Evolutionary conservation across 2,329 filamentous ascomycete genomes (phyloP).

Genomic region (Aspergillus luchuensis): DNA sequence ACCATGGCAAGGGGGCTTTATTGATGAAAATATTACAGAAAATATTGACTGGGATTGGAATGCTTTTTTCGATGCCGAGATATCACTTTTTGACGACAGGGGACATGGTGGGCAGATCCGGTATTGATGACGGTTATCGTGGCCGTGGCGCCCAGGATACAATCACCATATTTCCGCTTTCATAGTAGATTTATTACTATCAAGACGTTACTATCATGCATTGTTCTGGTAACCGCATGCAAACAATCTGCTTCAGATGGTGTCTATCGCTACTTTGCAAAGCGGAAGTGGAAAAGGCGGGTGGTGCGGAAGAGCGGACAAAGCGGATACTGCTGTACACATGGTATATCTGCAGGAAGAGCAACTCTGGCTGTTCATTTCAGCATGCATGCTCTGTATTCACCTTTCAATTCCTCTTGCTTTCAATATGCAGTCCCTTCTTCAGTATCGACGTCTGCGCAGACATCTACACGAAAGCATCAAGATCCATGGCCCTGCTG

Average conservation of each 20-base stretch:
- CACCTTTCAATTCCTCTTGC: not conserved
- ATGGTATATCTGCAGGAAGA: not conserved
- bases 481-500: slow-evolving; percentile 5
- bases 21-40: not conserved
- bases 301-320: slow-evolving; percentile 3
- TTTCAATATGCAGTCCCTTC: slow-evolving; percentile 28
- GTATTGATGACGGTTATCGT: not conserved
- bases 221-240: not conserved
- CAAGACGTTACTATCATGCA: not conserved
- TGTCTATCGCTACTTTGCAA: not conserved
- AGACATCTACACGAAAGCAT: slow-evolving; percentile 9
- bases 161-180: not conserved
- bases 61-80: not conserved
- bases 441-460: slow-evolving; percentile 29
- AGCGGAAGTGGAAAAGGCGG: slow-evolving; percentile 10
- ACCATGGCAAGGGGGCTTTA: not conserved
- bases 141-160: not conserved
- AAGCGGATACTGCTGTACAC: not conserved
- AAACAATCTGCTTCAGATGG: not conserved
- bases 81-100: slow-evolving; percentile 5
- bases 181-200: not conserved
- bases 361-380: not conserved
- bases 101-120: not conserved
- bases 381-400: not conserved
- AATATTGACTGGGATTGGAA: not conserved